phyloP scores from a whole-genome alignment of 2,329 filamentous ascomycete species.

The Colletotrichum kahawae region DNA sequence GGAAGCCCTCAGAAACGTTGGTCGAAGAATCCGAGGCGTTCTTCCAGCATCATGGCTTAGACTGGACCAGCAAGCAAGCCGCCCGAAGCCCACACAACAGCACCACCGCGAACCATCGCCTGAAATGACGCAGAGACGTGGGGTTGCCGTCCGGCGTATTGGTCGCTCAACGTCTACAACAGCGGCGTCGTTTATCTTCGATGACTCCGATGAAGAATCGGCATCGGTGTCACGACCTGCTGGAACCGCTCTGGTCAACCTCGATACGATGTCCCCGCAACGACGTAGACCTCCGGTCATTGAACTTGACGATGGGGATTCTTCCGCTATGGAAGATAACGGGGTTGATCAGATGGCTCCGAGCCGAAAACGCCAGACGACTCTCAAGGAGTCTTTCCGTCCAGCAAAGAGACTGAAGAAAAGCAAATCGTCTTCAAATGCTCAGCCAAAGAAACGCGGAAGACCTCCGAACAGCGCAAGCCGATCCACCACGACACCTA shows the following conservation, averaged over 20 bases:
- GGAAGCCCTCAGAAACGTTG: slow-evolving; percentile 41
- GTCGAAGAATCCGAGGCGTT: slow-evolving; percentile 61
- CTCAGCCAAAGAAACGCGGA: slow-evolving; percentile 29
- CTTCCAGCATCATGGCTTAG: slow-evolving; percentile 72
- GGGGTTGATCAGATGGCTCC: slow-evolving; percentile 56
- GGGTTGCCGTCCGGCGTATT: slow-evolving; percentile 53
- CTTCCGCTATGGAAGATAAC: slow-evolving; percentile 55
- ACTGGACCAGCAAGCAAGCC: slow-evolving; percentile 52
- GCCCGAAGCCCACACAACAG: slow-evolving; percentile 32
- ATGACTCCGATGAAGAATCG: slow-evolving; percentile 51
- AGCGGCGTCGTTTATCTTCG: slow-evolving; percentile 35
- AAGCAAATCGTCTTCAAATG: slow-evolving; percentile 19
- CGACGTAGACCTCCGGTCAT: not conserved
- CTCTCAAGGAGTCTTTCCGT: slow-evolving; percentile 31
- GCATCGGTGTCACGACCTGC: not conserved
- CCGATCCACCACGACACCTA: not conserved
- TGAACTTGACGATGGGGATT: slow-evolving; percentile 38
- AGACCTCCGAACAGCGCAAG: not conserved
- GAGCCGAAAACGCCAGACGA: slow-evolving; percentile 44
- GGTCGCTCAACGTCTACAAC: slow-evolving; percentile 26
- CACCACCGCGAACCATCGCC: slow-evolving; percentile 35
- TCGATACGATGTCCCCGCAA: not conserved
- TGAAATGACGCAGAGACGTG: slow-evolving; percentile 46
- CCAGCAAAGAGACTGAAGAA: slow-evolving; percentile 28
- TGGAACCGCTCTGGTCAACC: not conserved